Conservation (phyloP, 2,329 filamentous ascomycete genomes). For the Colletotrichum abscissum region DNA sequence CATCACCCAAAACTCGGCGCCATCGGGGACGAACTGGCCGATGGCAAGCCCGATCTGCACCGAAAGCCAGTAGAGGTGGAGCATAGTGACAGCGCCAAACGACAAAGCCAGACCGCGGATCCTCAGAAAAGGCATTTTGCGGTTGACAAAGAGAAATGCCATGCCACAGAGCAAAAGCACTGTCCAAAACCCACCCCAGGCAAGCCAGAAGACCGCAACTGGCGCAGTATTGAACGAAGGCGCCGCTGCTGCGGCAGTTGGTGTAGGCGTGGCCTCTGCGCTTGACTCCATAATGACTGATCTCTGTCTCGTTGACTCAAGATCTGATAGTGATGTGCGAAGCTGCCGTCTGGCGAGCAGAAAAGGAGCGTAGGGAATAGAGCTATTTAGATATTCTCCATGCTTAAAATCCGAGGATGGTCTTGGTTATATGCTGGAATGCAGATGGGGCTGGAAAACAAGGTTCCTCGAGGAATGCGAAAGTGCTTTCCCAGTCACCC, state of each 20-base stretch:
- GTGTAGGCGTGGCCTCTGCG: background rate
- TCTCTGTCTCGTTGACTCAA: background rate
- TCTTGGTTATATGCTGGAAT: slow-evolving; percentile 33
- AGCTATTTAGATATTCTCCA: background rate
- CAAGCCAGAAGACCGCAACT: slow-evolving; percentile 54
- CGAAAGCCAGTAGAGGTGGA: slow-evolving; percentile 57
- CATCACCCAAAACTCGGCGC: slow-evolving; percentile 75
- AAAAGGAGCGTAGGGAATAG: slow-evolving; percentile 3
- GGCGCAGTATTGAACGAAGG: slow-evolving; percentile 42
- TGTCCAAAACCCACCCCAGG: slow-evolving; percentile 52
- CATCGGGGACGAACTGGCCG: slow-evolving; percentile 57
- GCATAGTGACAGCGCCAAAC: slow-evolving; percentile 48
- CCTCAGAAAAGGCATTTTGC: slow-evolving; percentile 52
- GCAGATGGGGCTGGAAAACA: background rate
- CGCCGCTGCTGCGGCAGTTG: background rate
- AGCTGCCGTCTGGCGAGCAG: background rate
- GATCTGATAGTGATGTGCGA: background rate
- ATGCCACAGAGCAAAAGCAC: slow-evolving; percentile 51
- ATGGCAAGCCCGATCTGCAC: slow-evolving; percentile 53
- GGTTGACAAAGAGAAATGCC: slow-evolving; percentile 52
- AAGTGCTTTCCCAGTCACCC: background rate
- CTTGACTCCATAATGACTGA: slow-evolving; percentile 9
- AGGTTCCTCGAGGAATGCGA: slow-evolving; percentile 5
- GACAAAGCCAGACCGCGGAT: slow-evolving; percentile 45
- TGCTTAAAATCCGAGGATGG: background rate